Percentiles rank a stretch among this genome's conserved stretches.
phyloP scores from a whole-genome alignment of 768 basidiomycete genomes.

The Exidia glandulosa region DNA sequence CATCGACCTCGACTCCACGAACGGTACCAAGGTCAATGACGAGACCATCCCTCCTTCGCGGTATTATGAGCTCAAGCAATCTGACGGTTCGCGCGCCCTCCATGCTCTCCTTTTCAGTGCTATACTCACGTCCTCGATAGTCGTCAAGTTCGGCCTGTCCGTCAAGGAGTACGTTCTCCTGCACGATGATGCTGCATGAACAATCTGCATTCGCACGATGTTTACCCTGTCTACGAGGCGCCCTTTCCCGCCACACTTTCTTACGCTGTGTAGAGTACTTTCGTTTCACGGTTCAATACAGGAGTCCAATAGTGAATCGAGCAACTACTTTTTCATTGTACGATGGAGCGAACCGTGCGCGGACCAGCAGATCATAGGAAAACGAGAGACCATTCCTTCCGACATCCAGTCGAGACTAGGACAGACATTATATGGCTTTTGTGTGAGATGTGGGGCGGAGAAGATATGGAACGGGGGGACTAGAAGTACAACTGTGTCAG shows the following conservation, averaged over 20 bases:
- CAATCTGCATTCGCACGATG: no score
- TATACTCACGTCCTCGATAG: conserved; percentile 25
- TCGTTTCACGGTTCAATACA: no score
- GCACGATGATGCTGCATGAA: conserved; percentile 51
- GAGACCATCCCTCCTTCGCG: conserved; percentile 73
- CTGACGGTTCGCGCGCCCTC: conserved; percentile 51
- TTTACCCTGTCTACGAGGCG: no score
- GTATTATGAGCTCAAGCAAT: conserved; percentile 71
- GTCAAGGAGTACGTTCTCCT: conserved; percentile 76
- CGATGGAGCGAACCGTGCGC: no score
- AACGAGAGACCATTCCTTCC: not conserved
- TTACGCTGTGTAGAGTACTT: no score
- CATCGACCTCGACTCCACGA: conserved; percentile 98
- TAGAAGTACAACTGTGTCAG: not conserved
- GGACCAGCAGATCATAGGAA: no score
- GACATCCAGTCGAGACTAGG: not conserved
- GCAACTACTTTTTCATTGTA: no score
- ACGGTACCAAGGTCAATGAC: conserved; percentile 87
- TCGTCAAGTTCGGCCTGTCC: conserved; percentile 78
- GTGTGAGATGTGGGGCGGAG: no score
- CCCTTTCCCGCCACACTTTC: no score
- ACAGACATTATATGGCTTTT: no score
- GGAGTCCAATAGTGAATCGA: no score
- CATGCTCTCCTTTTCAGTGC: not conserved
- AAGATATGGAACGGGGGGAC: no score